Percentiles rank a stretch among this genome's conserved stretches.
phyloP scores from a whole-genome alignment of 768 basidiomycete species.

The Porpolomopsis calyptriformis region DNA sequence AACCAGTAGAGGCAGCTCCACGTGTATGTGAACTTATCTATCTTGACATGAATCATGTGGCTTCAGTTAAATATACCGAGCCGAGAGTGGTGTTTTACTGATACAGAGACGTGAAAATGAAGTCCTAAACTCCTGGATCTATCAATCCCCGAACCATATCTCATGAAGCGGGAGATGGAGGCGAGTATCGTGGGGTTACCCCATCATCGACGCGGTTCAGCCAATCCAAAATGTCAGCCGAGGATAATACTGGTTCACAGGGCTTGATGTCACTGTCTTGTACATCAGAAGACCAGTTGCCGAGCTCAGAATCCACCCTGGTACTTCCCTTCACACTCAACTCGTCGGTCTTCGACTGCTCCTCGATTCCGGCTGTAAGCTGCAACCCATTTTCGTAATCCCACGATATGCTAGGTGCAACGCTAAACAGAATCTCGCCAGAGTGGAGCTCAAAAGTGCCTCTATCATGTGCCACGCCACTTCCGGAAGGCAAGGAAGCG shows the following conservation, averaged over 20 bases:
- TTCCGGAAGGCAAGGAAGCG: background rate
- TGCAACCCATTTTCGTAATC: background rate
- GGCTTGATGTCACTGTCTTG: conserved; percentile 1
- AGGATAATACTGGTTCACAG: background rate
- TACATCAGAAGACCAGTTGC: background rate
- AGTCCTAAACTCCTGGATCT: background rate
- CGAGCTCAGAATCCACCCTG: background rate
- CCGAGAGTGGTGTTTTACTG: no score
- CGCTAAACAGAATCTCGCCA: conserved; percentile 1
- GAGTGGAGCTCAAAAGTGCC: background rate
- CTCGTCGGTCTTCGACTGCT: conserved; percentile 1
- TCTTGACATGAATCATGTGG: no score
- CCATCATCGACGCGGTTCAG: background rate
- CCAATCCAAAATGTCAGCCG: conserved; percentile 5
- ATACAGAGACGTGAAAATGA: no score
- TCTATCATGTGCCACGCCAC: background rate
- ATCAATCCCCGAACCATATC: conserved; percentile 5
- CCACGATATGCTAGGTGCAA: conserved; percentile 2
- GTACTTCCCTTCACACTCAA: background rate
- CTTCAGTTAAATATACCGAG: no score
- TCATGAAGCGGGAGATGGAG: conserved; percentile 1
- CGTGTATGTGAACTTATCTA: no score
- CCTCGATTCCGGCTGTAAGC: background rate
- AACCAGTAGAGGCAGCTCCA: no score
- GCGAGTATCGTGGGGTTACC: background rate